Conservation (phyloP, 208 protist species). For the Trypanosomatidae sp. region DNA sequence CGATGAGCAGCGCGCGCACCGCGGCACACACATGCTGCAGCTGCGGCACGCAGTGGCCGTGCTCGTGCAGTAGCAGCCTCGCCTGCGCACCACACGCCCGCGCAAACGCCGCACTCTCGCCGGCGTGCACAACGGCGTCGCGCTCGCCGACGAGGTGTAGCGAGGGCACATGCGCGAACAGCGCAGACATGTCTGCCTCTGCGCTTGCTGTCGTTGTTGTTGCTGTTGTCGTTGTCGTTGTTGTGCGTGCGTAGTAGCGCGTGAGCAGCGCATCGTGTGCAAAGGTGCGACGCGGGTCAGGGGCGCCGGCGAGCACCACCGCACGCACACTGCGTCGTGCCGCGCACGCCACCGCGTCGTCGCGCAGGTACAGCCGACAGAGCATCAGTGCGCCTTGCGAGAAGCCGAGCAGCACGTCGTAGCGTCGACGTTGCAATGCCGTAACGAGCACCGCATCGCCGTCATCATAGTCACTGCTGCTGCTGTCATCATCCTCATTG, state of each 20-base stretch:
- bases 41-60: slow-evolving; percentile 72
- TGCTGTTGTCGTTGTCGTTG: background rate
- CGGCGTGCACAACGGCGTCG: slow-evolving; percentile 49
- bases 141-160: slow-evolving; percentile 71
- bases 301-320: slow-evolving; percentile 53
- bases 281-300: slow-evolving; percentile 37
- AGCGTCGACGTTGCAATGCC: slow-evolving; percentile 12
- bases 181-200: background rate
- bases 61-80: slow-evolving; percentile 48
- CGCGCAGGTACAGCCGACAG: slow-evolving; percentile 44
- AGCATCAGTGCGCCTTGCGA: slow-evolving; percentile 68
- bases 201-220: background rate
- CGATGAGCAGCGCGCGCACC: slow-evolving; percentile 32
- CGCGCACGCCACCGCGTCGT: slow-evolving; percentile 5
- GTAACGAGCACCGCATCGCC: slow-evolving; percentile 27
- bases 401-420: slow-evolving; percentile 68
- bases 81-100: slow-evolving; percentile 29
- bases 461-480: slow-evolving; percentile 15
- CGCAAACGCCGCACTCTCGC: slow-evolving; percentile 42
- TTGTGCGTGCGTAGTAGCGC: slow-evolving; percentile 1
- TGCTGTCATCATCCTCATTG: background rate
- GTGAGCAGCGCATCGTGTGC: slow-evolving; percentile 3
- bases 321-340: slow-evolving; percentile 7
- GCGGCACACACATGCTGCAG: slow-evolving; percentile 20
- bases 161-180: slow-evolving; percentile 40